Percentiles rank a stretch among this genome's conserved stretches.
phyloP scores from a whole-genome alignment of 2,329 filamentous ascomycete genomes.

The Fusarium sp. region DNA sequence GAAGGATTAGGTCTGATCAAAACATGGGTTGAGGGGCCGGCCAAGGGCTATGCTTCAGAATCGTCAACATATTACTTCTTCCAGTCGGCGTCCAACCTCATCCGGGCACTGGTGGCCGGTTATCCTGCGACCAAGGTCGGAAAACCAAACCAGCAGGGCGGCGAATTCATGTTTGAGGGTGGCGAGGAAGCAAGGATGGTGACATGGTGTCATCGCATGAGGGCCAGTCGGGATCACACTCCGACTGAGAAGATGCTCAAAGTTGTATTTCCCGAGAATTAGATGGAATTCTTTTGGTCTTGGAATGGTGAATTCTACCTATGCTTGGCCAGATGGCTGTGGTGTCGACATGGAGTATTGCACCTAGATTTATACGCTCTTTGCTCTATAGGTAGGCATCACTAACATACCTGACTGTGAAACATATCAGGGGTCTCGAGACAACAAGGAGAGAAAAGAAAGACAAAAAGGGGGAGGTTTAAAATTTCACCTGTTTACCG shows the following conservation, averaged over 20 bases:
- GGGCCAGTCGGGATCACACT: constrained; percentile 9
- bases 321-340: not conserved
- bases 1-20: constrained; percentile 19
- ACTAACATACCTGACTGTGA: not conserved
- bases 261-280: not conserved
- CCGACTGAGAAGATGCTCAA: constrained; percentile 20
- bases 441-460: not conserved
- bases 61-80: not conserved
- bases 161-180: constrained; percentile 25
- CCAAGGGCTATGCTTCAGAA: constrained; percentile 3
- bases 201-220: constrained; percentile 30
- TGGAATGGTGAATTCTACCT: not conserved
- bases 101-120: not conserved
- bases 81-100: not conserved
- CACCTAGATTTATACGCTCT: not conserved
- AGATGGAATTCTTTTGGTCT: not conserved
- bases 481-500: not conserved
- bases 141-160: constrained; percentile 13
- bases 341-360: not conserved
- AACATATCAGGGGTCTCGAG: not conserved
- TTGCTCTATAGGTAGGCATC: not conserved
- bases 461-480: not conserved
- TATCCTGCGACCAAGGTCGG: constrained; percentile 7
- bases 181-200: constrained; percentile 2
- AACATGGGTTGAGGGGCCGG: constrained; percentile 2